Evolutionary conservation across 345 rosid genomes (phyloP), one percentile per base, ranked within the genome.

Genomic region (Arabis alpina): DNA sequence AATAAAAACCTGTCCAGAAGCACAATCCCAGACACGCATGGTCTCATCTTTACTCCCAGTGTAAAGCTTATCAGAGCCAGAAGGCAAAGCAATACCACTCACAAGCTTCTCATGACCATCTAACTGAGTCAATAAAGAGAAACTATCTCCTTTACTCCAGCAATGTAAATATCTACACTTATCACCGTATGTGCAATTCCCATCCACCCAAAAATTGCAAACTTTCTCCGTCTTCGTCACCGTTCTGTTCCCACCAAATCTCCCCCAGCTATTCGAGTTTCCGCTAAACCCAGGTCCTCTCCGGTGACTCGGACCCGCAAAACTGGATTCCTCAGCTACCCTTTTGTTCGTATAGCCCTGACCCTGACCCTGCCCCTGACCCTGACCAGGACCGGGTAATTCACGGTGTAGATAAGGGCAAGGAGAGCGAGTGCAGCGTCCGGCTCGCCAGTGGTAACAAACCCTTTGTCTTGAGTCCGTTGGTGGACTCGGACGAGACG

Each of bases 31-130:
- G 52, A 83, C 80, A 66, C 98, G 83, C 25, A 90, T 81, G 12
- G 97, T 83, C 76, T 84, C 96, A 73, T 95, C 98, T 78, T 87
- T 81, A 75, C 97, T 85, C 37, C 93, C 97, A 0, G 99, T 84
- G 69, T 86, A 94, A 77, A 95, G 97, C 82, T 88, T 90, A 82
- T 88, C 90, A 6, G 91, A 89, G 5, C 88, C 96, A 6, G 91
- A 74, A 32, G 99, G 97, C 72, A 90, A 64, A 6, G 96, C 89
- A 71, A 95, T 92, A 67, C 92, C 98, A 73, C 80, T 90, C 43
- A 92, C 95, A 66, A 82, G 84, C 98, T 94, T 84, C 62, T 57
- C 76, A 75, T 92, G 99, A 15, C 98, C 98, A 70, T 92, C 99
- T 39, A 95, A 92, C 66, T 86, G 90, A 43, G 89, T 90, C 80